Evolutionary conservation across 148 eudicot species (phyloP).

Genomic region (Rhododendron kiyosumense): DNA sequence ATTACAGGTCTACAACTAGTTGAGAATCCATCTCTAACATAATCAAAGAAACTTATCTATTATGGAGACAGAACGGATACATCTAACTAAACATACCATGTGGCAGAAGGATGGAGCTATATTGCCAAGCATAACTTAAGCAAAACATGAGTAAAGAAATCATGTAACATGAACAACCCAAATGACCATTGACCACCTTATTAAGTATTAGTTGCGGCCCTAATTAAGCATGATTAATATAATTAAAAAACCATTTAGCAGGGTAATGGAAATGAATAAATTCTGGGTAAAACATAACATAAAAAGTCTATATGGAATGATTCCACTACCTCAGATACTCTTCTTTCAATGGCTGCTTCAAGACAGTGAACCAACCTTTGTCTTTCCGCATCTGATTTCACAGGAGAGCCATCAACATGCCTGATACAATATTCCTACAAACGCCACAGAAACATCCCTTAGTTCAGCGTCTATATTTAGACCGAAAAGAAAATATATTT

Average conservation of each 20-base stretch:
- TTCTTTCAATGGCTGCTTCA: conserved; percentile 83
- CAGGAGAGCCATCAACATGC: conserved; percentile 86
- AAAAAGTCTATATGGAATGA: not conserved
- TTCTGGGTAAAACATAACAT: not conserved
- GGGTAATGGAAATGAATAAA: too few species aligned
- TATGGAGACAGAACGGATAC: not conserved
- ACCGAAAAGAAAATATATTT: not conserved
- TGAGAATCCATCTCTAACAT: conserved; percentile 8
- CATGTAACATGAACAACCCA: not conserved
- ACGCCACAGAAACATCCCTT: not conserved
- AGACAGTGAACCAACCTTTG: conserved; percentile 83
- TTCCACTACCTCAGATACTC: conserved; percentile 77
- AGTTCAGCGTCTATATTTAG: not conserved
- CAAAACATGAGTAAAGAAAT: not conserved
- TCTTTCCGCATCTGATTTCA: conserved; percentile 91
- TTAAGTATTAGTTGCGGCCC: not conserved
- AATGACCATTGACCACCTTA: not conserved
- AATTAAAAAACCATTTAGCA: not conserved
- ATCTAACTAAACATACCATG: not conserved
- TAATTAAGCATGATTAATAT: not conserved
- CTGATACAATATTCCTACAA: conserved; percentile 79
- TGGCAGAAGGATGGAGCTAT: conserved; percentile 6
- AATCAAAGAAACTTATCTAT: not conserved
- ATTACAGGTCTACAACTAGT: not conserved
- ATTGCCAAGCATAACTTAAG: not conserved